Base-by-base conservation (phyloP, 805 yeast species). In the Barnettozyma vustinii region DNA sequence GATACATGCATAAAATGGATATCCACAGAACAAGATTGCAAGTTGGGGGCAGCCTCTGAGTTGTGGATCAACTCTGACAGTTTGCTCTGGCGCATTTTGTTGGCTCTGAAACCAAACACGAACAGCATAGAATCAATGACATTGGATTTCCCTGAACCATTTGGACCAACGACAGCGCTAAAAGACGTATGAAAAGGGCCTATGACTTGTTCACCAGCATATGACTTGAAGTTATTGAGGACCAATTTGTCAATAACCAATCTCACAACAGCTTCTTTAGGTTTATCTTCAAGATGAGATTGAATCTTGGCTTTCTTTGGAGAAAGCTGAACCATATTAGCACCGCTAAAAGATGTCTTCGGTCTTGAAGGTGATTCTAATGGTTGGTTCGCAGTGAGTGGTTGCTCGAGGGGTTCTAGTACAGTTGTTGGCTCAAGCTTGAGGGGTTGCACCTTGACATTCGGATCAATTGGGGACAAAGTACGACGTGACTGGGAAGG, bases 121-220 rank as follows among this genome's bases (percentile, higher is more conserved):
- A 94, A 94, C 32, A 95, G 76, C 75, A 94, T 81, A 5, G 97
- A 89, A 65, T 95, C 99, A 65, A 94, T 94, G 55, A 94, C 97
- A 62, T 95, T 94, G 15, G 98, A 91, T 67, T 94, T 94, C 2
- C 99, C 99, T 12, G 96, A 86, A 9, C 99, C 99, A 65, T 94
- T 94, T 5, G 99, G 99, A 0, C 99, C 99, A 13, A 94, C 97
- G 10, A 94, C 96, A 0, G 99, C 98, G 10, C 96, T 87, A 61
- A 94, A 95, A 5, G 95, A 88, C 35, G 91, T 69, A 59, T 94
- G 86, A 66, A 94, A 94, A 0, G 99, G 99, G 0, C 99, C 99
- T 45, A 94, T 87, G 7, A 80, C 79, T 68, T 94, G 98, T 16
- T 76, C 71, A 0, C 99, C 99, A 1, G 97, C 98, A 63, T 94